These are phyloP conservation scores for Suillus subaureus DNA, from an alignment of 768 basidiomycete species.

Conservation along the genomic window DNA sequence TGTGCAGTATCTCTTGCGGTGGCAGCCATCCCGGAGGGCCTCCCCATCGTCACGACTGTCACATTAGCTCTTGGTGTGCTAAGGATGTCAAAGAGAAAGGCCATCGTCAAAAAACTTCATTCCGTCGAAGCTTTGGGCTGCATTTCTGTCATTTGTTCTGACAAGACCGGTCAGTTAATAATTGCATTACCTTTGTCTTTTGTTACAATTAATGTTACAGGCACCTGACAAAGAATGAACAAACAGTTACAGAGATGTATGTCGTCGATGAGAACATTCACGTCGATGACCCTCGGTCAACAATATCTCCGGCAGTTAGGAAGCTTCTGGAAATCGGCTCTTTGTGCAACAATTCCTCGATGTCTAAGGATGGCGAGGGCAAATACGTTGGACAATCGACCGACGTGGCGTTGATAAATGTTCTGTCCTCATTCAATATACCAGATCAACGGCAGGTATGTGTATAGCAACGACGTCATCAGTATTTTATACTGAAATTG, in stretches of 20 bases:
- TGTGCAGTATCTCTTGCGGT: conserved; percentile 89
- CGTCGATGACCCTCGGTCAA: conserved; percentile 52
- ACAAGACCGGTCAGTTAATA: conserved; percentile 78
- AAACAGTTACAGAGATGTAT: conserved; percentile 90
- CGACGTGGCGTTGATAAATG: conserved; percentile 88
- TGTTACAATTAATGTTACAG: conserved; percentile 32
- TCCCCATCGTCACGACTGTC: conserved; percentile 97
- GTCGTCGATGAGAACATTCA: conserved; percentile 79
- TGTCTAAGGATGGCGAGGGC: conserved; percentile 65
- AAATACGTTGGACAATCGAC: conserved; percentile 85
- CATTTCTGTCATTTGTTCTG: conserved; percentile 96
- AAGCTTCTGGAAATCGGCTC: conserved; percentile 83
- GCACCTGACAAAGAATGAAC: conserved; percentile 96
- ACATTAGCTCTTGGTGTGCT: conserved; percentile 94
- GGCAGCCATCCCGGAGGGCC: conserved; percentile 96
- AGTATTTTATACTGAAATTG: conserved; percentile 8
- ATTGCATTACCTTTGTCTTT: background rate
- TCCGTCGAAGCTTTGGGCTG: conserved; percentile 93
- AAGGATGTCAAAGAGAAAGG: conserved; percentile 91
- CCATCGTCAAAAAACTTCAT: conserved; percentile 96
- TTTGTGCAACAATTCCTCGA: conserved; percentile 86
- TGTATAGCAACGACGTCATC: conserved; percentile 2
- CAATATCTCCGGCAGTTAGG: conserved; percentile 64
- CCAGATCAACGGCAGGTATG: conserved; percentile 73
- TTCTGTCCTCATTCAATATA: conserved; percentile 65